Evolutionary conservation across 2,329 filamentous ascomycete genomes (phyloP).

Genomic region (Aspergillus ibericus): DNA sequence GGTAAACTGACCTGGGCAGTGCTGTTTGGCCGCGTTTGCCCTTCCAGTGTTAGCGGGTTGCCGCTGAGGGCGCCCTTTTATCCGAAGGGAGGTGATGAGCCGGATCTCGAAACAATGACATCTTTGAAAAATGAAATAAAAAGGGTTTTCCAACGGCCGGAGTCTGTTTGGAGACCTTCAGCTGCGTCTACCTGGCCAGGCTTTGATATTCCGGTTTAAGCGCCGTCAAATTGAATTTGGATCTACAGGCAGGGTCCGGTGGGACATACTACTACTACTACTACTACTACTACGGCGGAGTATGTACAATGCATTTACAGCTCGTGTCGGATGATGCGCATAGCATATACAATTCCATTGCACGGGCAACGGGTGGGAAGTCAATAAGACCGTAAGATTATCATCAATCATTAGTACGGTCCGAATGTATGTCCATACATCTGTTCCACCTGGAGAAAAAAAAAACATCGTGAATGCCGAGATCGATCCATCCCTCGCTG

Average conservation of each 20-base stretch:
- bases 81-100: background rate
- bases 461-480: background rate
- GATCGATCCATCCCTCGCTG: background rate
- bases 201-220: slow-evolving; percentile 9
- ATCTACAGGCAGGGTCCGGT: background rate
- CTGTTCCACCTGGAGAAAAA: background rate
- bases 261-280: background rate
- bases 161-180: slow-evolving; percentile 3
- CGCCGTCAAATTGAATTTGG: slow-evolving; percentile 9
- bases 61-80: background rate
- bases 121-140: background rate
- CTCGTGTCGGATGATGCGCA: background rate
- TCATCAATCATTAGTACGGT: background rate
- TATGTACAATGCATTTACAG: background rate
- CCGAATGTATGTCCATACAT: background rate
- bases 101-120: background rate
- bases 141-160: slow-evolving; percentile 2
- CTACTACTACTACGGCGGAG: no score
- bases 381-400: background rate
- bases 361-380: background rate
- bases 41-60: slow-evolving; percentile 2
- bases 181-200: slow-evolving; percentile 1
- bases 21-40: background rate
- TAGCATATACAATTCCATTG: background rate
- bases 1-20: background rate